A percentile compares a stretch with the other conserved stretches of the same genome.
Evolutionary conservation across 495 filamentous ascomycete genomes (phyloP).

Genomic region (Neurospora sp.): DNA sequence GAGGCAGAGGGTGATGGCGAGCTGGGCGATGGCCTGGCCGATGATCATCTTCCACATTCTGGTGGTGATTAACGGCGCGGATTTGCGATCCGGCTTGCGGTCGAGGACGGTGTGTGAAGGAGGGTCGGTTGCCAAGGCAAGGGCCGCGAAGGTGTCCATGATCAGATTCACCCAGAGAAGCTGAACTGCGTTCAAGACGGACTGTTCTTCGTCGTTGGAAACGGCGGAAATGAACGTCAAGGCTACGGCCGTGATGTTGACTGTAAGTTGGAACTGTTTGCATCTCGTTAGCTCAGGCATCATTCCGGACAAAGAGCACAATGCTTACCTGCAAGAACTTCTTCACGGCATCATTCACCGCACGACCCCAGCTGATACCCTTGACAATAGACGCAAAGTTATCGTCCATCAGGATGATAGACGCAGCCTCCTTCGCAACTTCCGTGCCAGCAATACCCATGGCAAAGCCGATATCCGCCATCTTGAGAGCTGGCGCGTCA

Average conservation of each 20-base stretch:
- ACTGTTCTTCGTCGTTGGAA: constrained; percentile 52
- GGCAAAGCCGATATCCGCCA: constrained; percentile 86
- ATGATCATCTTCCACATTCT: constrained; percentile 96
- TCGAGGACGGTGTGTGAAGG: constrained; percentile 68
- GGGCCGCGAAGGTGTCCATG: constrained; percentile 86
- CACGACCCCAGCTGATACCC: constrained; percentile 80
- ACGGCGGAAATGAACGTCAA: constrained; percentile 78
- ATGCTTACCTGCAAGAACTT: constrained; percentile 65
- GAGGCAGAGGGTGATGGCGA: constrained; percentile 64
- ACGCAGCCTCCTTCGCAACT: constrained; percentile 84
- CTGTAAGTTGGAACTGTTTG: constrained; percentile 74
- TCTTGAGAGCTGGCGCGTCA: constrained; percentile 76
- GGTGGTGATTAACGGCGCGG: constrained; percentile 59
- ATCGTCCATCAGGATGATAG: constrained; percentile 84
- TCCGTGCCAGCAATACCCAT: constrained; percentile 90
- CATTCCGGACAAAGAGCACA: not conserved
- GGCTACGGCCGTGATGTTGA: constrained; percentile 79
- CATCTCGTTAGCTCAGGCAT: not conserved
- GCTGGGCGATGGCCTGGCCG: constrained; percentile 73
- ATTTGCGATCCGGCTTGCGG: constrained; percentile 66
- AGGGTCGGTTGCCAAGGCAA: constrained; percentile 78
- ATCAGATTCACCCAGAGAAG: constrained; percentile 89
- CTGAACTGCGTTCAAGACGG: constrained; percentile 78
- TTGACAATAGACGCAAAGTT: constrained; percentile 84
- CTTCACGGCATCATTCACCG: constrained; percentile 85